Base-by-base conservation (phyloP, 1,139 yeast species). In the Suhomyces anneliseae region DNA sequence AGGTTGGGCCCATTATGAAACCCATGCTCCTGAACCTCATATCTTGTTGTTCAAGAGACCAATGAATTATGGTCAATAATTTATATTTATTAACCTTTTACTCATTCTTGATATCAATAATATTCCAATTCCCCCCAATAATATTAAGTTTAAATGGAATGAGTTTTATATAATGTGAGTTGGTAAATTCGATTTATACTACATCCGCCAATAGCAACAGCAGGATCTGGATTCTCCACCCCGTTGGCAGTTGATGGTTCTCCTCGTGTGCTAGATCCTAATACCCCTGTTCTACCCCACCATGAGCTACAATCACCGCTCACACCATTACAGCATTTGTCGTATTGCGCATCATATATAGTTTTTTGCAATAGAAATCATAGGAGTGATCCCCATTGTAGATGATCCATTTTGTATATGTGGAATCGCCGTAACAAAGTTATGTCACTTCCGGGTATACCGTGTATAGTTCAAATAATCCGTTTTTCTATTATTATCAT, bases 1-100 rank as follows among this genome's bases (percentile, higher is more conserved):
- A 51, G 99, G 99, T 1, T 95, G 99, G 99, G 95, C 81, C 44
- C 99, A 95, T 67, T 95, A 93, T 64, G 99, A 93, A 62, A 92
- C 97, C 44, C 99, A 95, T 68, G 84, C 97, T 0, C 99, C 99
- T 34, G 99, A 95, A 66, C 99, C 99, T 27, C 99, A 95, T 64
- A 93, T 95, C 52, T 73, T 95, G 53, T 76, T 95, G 54, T 95
- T 95, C 74, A 93, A 92, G 65, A 75, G 90, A 59, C 80, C 85
- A 47, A 71, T 68, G 47, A 72, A 71, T 54, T 69, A 67, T 46
- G 62, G 65, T 38, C 64, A 50, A 54, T 54, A 49, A 42, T 29
- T 9, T 29, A 9, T 29, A 11, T 29, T 29, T 29, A 29, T 29
- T 29, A 29, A 11, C 32, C 32, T 9, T 19, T 19, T 19, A 6